Evolutionary conservation across 2,329 filamentous ascomycete genomes (phyloP).

Genomic region (Botrytis cinerea): DNA sequence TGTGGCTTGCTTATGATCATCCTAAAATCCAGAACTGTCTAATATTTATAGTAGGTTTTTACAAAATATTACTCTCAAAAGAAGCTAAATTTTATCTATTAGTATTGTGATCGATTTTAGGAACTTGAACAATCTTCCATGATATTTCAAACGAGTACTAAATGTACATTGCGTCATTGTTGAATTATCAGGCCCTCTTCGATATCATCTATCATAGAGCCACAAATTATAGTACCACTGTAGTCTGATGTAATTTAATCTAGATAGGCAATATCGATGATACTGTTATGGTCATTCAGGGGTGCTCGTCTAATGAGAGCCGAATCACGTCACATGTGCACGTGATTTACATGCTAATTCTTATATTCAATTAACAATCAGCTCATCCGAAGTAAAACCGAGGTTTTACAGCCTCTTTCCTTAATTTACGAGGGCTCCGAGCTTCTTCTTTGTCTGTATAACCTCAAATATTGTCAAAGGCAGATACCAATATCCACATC

Average conservation of each 20-base stretch:
- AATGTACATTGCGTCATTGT: not conserved
- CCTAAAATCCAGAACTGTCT: not conserved
- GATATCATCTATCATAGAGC: not conserved
- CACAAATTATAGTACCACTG: not conserved
- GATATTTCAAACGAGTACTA: not conserved
- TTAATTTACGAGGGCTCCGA: not conserved
- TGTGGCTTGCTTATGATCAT: not conserved
- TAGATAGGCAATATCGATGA: not conserved
- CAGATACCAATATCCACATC: not conserved
- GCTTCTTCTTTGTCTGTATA: too few relatives aligned
- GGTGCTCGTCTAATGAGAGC: not conserved
- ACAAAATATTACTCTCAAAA: rapidly evolving
- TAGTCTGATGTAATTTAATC: not conserved
- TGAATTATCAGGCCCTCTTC: not conserved
- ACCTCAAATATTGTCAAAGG: not conserved
- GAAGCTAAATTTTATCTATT: rapidly evolving
- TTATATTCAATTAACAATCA: not conserved
- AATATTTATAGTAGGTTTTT: rapidly evolving
- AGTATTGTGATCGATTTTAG: not conserved
- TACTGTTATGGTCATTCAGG: not conserved
- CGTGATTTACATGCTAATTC: not conserved
- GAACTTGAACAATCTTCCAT: not conserved
- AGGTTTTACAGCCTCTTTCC: not conserved
- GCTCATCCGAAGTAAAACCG: not conserved
- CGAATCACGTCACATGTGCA: not conserved